phyloP scores from a whole-genome alignment of 371 early-diverging fungal genomes.

The Saksenaea vasiformis region DNA sequence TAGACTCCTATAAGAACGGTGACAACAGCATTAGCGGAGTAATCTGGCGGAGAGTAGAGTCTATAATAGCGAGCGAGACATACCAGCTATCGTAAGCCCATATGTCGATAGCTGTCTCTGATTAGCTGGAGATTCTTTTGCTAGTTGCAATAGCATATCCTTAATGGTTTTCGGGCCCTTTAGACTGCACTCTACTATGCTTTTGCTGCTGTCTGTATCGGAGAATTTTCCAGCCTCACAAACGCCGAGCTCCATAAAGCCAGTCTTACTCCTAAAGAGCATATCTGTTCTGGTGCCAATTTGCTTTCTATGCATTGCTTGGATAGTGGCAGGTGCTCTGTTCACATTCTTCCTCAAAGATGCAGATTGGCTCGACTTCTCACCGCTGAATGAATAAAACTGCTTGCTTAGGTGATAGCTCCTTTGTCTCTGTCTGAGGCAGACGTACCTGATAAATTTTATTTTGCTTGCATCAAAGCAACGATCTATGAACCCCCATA shows the following conservation, averaged over 20 bases:
- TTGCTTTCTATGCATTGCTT: not conserved
- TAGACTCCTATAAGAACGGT: conserved; percentile 6
- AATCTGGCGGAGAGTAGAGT: not conserved
- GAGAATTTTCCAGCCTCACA: not conserved
- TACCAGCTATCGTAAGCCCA: not conserved
- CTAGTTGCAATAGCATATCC: conserved; percentile 12
- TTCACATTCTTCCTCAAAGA: not conserved
- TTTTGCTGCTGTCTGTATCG: not conserved
- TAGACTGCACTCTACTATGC: not conserved
- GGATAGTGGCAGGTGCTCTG: not conserved
- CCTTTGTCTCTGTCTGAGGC: not conserved
- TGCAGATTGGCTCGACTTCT: not conserved
- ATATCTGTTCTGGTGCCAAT: not conserved
- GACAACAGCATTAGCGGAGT: not conserved
- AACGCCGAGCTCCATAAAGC: not conserved
- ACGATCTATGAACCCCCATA: conserved; percentile 7
- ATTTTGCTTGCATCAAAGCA: conserved; percentile 8
- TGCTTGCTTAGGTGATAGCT: not conserved
- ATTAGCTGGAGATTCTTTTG: not conserved
- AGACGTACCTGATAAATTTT: not conserved
- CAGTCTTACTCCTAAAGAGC: not conserved
- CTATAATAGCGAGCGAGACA: not conserved
- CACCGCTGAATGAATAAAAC: not conserved
- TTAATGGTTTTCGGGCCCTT: conserved; percentile 17
- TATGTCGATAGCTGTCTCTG: not conserved